Evolutionary conservation across 768 basidiomycete species (phyloP).

Genomic region (Pleurotus platypus): DNA sequence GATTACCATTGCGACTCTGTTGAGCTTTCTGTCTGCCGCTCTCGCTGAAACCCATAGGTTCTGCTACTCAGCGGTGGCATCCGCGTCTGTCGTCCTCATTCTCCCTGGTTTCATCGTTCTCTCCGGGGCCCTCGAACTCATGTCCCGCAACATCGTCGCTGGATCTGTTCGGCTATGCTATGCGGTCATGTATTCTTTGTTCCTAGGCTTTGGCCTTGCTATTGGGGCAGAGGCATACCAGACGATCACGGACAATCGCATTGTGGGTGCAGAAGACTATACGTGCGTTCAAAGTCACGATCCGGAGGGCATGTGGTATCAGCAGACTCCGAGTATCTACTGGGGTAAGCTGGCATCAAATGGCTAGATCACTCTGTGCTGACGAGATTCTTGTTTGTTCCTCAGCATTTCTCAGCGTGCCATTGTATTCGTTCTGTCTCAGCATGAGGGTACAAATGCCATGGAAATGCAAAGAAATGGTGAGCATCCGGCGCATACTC

Average conservation of each 20-base stretch:
- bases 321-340: conserved; percentile 60
- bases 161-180: conserved; percentile 85
- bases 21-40: conserved; percentile 77
- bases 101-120: conserved; percentile 75
- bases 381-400: neutral
- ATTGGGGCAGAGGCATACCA: conserved; percentile 73
- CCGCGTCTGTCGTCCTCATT: conserved; percentile 75
- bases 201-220: conserved; percentile 77
- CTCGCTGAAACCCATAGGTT: conserved; percentile 64
- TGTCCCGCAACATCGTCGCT: conserved; percentile 76
- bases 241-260: conserved; percentile 42
- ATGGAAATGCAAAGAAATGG: conserved; percentile 53
- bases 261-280: conserved; percentile 57
- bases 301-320: conserved; percentile 66
- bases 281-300: conserved; percentile 55
- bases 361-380: neutral
- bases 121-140: conserved; percentile 71
- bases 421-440: conserved; percentile 63
- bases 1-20: conserved; percentile 74
- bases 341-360: conserved; percentile 53
- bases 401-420: conserved; percentile 67
- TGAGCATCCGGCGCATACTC: conserved; percentile 23
- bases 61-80: conserved; percentile 80
- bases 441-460: conserved; percentile 66
- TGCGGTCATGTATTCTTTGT: conserved; percentile 74